Evolutionary conservation across 176 grass and related monocot genomes (phyloP).

Genomic region (Oryza rufipogon): DNA sequence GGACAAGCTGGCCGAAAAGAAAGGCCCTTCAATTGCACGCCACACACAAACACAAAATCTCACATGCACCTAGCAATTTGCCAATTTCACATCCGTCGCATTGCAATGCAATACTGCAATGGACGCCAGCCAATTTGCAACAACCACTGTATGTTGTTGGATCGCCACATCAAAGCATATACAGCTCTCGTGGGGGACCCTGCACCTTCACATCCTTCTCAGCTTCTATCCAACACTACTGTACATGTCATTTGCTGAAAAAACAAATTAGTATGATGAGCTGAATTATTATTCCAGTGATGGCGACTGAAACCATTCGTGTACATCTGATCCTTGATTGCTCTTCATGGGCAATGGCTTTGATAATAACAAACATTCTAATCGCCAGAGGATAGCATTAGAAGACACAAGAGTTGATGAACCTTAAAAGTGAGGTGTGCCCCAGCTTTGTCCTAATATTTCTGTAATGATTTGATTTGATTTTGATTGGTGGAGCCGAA

Average conservation of each 20-base stretch:
- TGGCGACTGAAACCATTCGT: background rate
- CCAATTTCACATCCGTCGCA: background rate
- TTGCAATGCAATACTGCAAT: background rate
- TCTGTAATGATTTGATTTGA: background rate
- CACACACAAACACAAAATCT: background rate
- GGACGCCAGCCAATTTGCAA: conserved; percentile 1
- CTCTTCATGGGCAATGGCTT: background rate
- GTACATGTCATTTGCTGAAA: background rate
- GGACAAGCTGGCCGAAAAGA: background rate
- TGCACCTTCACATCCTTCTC: background rate
- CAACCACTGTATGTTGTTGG: conserved; percentile 1
- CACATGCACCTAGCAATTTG: background rate
- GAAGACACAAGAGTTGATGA: background rate
- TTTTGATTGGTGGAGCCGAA: background rate
- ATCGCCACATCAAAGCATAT: background rate
- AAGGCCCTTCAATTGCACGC: background rate
- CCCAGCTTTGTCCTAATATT: conserved; percentile 5
- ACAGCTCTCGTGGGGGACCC: background rate
- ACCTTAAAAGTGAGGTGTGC: background rate
- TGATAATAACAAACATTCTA: conserved; percentile 7
- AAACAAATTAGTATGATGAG: background rate
- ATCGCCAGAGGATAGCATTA: background rate
- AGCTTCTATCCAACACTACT: background rate
- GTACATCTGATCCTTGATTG: background rate
- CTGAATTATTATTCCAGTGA: background rate